Conservation (phyloP, 129 eudicot genomes). For the Tagetes patula region DNA sequence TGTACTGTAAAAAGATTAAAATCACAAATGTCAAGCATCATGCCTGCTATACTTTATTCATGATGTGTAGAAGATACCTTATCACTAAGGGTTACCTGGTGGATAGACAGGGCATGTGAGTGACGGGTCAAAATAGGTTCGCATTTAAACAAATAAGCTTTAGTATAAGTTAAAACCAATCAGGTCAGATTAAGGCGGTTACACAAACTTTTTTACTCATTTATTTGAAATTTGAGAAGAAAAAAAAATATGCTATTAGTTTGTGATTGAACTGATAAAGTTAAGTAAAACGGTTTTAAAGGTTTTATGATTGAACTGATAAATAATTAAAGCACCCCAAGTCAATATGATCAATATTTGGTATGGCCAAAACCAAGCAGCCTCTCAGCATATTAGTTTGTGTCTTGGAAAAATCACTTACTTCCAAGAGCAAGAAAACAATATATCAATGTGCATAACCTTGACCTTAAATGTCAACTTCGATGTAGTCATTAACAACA, state of each 20-base stretch:
- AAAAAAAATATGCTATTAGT: too few species aligned
- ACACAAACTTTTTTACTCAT: not conserved
- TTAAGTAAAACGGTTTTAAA: not conserved
- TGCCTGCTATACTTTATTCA: not conserved
- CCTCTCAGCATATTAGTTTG: not conserved
- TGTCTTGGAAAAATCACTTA: not conserved
- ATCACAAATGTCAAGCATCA: constrained; percentile 8
- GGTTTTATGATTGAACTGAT: not conserved
- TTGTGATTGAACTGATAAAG: not conserved
- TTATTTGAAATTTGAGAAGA: not conserved
- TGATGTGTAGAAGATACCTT: not conserved
- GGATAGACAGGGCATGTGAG: not conserved
- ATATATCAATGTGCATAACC: not conserved
- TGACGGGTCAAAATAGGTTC: not conserved
- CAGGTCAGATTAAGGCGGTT: not conserved
- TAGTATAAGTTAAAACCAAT: not conserved
- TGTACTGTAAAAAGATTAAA: constrained; percentile 1
- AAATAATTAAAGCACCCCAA: not conserved
- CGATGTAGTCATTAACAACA: not conserved
- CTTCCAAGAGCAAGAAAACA: not conserved
- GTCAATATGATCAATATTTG: not conserved
- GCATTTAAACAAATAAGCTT: not conserved
- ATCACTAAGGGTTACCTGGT: not conserved
- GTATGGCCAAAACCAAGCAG: not conserved
- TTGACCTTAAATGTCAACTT: not conserved